These are phyloP conservation scores for Auricularia sp. DNA, from an alignment of 768 basidiomycete genomes.

Conservation along the genomic window DNA sequence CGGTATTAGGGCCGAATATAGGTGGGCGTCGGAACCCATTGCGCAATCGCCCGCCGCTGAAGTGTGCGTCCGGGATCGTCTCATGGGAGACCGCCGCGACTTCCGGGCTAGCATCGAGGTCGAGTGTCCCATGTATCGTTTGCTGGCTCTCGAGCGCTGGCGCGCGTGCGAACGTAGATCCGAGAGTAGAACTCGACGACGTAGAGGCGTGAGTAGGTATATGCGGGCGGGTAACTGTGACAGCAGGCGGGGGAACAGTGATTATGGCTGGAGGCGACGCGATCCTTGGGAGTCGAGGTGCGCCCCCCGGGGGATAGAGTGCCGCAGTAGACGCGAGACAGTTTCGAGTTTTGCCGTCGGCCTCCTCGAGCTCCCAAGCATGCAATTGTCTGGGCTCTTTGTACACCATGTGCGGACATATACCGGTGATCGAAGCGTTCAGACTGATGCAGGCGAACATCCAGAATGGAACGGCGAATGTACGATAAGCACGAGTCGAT, in stretches of 20 bases:
- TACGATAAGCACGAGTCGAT: constrained; percentile 23
- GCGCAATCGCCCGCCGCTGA: background rate
- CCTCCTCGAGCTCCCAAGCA: constrained; percentile 30
- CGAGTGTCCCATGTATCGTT: background rate
- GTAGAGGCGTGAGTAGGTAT: background rate
- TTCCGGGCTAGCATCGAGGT: background rate
- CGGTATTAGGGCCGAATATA: constrained; percentile 30
- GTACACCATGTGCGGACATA: background rate
- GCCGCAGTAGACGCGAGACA: background rate
- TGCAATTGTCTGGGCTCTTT: constrained; percentile 23
- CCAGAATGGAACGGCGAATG: constrained; percentile 22
- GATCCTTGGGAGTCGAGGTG: background rate
- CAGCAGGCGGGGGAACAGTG: background rate
- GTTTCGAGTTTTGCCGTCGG: constrained; percentile 17
- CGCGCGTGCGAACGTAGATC: background rate
- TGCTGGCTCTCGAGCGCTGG: background rate
- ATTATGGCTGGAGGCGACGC: background rate
- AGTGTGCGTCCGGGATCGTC: background rate
- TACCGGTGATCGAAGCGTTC: constrained; percentile 18
- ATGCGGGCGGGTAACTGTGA: background rate
- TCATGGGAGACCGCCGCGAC: background rate
- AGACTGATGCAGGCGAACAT: constrained; percentile 22
- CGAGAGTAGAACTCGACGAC: background rate
- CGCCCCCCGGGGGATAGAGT: background rate
- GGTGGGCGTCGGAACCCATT: constrained; percentile 20